A percentile compares a stretch with the other conserved stretches of the same genome.
These are phyloP conservation scores for Erythrobasidium hasegawianum DNA, from an alignment of 1,284 basidiomycete species.

Conservation along the genomic window DNA sequence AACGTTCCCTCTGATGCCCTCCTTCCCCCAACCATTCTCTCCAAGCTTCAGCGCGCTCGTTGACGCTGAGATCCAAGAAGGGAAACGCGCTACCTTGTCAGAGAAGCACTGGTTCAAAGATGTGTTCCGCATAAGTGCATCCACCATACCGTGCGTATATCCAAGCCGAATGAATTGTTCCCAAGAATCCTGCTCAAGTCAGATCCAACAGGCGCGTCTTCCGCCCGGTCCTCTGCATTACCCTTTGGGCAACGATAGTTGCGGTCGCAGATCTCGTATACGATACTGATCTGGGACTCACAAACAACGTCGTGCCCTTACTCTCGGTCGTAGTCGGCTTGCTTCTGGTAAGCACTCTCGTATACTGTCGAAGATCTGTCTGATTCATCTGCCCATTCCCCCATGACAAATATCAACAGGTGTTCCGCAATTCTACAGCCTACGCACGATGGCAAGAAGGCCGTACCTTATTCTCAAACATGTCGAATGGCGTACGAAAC, in stretches of 20 bases:
- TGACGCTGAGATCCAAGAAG: slow-evolving; percentile 19
- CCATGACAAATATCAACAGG: slow-evolving; percentile 4
- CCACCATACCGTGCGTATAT: slow-evolving; percentile 23
- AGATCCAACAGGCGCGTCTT: slow-evolving; percentile 40
- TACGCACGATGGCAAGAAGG: slow-evolving; percentile 45
- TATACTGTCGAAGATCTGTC: too few species aligned
- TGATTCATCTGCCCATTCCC: too few species aligned
- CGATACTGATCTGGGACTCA: slow-evolving; percentile 35
- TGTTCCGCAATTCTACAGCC: slow-evolving; percentile 42
- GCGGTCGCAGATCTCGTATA: slow-evolving; percentile 41
- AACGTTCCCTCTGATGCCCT: too few species aligned
- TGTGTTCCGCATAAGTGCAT: slow-evolving; percentile 14
- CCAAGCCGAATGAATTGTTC: too few species aligned
- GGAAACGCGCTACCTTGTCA: slow-evolving; percentile 16
- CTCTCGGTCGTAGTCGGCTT: too few species aligned
- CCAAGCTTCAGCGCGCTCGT: slow-evolving; percentile 14
- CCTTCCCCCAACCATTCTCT: slow-evolving; percentile 19
- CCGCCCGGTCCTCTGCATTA: slow-evolving; percentile 40
- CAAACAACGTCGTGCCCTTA: slow-evolving; percentile 43
- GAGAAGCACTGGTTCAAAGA: slow-evolving; percentile 30
- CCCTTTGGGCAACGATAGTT: slow-evolving; percentile 41
- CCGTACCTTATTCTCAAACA: slow-evolving; percentile 39
- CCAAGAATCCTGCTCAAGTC: too few species aligned
- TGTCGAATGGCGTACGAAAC: slow-evolving; percentile 41
- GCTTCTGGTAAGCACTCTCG: slow-evolving; percentile 37